Conservation (phyloP, 495 filamentous ascomycete genomes). For the Jackrogersella multiformis region DNA sequence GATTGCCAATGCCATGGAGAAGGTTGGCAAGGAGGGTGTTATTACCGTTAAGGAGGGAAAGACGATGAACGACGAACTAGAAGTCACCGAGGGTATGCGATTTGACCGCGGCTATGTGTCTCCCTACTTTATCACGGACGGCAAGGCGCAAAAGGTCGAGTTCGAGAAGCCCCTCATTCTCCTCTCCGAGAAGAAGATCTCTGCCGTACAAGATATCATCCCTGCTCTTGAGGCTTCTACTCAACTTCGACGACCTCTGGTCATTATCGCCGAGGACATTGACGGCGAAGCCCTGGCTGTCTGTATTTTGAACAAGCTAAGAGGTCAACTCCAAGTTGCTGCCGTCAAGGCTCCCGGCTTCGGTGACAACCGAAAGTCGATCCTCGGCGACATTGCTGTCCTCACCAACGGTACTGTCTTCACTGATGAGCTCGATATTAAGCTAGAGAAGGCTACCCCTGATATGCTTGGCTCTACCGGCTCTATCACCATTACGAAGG, state of each 20-base stretch:
- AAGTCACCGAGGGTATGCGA: conserved; percentile 99
- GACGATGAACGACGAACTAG: conserved; percentile 96
- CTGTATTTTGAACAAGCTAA: conserved; percentile 99
- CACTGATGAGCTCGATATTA: conserved; percentile 96
- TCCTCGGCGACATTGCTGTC: conserved; percentile 93
- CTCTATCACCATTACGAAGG: conserved; percentile 99
- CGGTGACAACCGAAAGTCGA: conserved; percentile 99
- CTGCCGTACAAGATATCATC: conserved; percentile 96
- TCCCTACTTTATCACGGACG: conserved; percentile 99
- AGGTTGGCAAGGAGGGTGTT: conserved; percentile 99
- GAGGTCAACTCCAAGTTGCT: conserved; percentile 97
- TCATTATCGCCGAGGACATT: conserved; percentile 99
- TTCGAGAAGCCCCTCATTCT: conserved; percentile 99
- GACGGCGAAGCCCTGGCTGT: conserved; percentile 98
- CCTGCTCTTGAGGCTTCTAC: conserved; percentile 96
- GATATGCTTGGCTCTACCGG: conserved; percentile 98
- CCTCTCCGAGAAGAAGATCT: conserved; percentile 99
- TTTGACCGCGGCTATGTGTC: conserved; percentile 99
- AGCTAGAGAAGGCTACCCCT: conserved; percentile 95
- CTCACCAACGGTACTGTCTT: conserved; percentile 98
- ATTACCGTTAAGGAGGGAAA: conserved; percentile 99
- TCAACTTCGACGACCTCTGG: conserved; percentile 90
- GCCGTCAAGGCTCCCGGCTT: conserved; percentile 99
- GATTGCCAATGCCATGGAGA: conserved; percentile 98
- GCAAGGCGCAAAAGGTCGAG: conserved; percentile 98